Conservation (phyloP, 2,329 filamentous ascomycete species). For the Aspergillus amoenus region DNA sequence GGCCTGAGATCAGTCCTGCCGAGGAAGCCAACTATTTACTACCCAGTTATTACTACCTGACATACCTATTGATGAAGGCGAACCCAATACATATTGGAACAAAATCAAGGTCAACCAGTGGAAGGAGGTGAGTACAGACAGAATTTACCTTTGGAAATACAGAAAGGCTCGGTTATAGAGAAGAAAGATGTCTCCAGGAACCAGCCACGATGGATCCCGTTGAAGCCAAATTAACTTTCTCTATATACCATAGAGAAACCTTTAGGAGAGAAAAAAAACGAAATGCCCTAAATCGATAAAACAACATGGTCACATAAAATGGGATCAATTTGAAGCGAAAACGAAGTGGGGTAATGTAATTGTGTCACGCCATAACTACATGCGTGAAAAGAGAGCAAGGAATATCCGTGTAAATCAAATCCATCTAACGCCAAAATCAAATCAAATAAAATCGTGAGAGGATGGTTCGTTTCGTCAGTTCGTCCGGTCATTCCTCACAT, state of each 20-base stretch:
- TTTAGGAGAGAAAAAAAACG: not conserved
- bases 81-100: too few species aligned
- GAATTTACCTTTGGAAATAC: not conserved
- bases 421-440: constrained; percentile 13
- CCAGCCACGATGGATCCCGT: not conserved
- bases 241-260: too few species aligned
- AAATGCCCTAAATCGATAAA: not conserved
- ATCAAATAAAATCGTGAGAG: constrained; percentile 6
- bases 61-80: too few species aligned
- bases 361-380: not conserved
- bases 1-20: too few species aligned
- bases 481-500: constrained; percentile 15
- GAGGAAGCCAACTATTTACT: too few species aligned
- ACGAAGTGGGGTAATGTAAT: not conserved
- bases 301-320: not conserved
- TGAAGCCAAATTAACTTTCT: not conserved
- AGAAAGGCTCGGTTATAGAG: not conserved
- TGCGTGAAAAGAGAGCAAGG: constrained; percentile 1
- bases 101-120: too few species aligned
- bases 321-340: not conserved
- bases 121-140: not conserved
- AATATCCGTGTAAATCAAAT: constrained; percentile 13
- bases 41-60: too few species aligned
- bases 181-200: not conserved
- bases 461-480: constrained; percentile 10